Evolutionary conservation across 257 asterid genomes (phyloP).

Genomic region (Handroanthus guayacan): DNA sequence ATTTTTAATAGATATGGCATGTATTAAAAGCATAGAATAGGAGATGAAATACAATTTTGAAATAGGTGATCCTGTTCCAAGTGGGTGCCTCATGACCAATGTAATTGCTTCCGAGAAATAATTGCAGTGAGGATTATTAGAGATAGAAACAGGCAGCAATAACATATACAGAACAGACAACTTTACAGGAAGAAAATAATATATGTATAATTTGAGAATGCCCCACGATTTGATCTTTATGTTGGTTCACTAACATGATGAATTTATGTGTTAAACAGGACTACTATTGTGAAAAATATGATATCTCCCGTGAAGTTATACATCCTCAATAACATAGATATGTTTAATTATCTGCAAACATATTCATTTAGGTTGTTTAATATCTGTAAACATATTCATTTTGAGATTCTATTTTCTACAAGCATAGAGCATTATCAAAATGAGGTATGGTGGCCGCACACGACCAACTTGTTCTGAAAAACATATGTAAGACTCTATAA

Average conservation of each 20-base stretch:
- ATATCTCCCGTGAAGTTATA: background rate
- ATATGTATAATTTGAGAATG: background rate
- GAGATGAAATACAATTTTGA: no score
- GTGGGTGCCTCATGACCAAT: conserved; percentile 1
- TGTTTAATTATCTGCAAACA: background rate
- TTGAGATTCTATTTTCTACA: background rate
- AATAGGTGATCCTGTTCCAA: no score
- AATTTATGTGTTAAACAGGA: background rate
- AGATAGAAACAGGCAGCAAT: background rate
- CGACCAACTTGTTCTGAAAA: background rate
- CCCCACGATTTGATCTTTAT: background rate
- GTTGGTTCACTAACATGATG: background rate
- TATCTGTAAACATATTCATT: background rate
- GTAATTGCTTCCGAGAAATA: background rate
- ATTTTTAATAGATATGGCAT: no score
- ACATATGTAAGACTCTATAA: background rate
- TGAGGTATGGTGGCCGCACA: background rate
- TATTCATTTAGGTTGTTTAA: background rate
- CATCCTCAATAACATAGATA: background rate
- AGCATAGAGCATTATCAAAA: no score
- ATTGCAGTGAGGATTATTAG: background rate
- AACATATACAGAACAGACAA: background rate
- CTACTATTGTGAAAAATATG: background rate
- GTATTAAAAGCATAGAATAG: no score
- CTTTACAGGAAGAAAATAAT: background rate